These are phyloP conservation scores for Phalaenopsis hybrid DNA, from an alignment of 116 monocot species.

Conservation along the genomic window DNA sequence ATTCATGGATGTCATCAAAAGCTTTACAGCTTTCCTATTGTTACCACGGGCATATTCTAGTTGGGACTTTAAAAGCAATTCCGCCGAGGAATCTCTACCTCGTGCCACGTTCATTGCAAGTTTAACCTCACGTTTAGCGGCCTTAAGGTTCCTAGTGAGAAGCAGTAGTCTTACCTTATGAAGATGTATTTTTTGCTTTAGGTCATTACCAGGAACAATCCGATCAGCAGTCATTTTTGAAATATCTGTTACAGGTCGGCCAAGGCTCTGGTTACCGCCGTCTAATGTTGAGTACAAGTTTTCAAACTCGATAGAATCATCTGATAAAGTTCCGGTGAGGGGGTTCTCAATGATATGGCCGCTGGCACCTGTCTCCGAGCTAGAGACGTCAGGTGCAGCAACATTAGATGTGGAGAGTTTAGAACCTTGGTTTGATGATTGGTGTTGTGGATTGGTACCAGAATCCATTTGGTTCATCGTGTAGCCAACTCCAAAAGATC, in stretches of 20 bases:
- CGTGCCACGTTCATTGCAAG: conserved; percentile 77
- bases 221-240: conserved; percentile 31
- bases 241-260: conserved; percentile 29
- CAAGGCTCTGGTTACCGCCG: conserved; percentile 36
- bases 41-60: conserved; percentile 87
- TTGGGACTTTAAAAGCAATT: conserved; percentile 80
- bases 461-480: conserved; percentile 41
- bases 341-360: conserved; percentile 42
- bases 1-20: conserved; percentile 53
- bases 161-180: conserved; percentile 78
- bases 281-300: conserved; percentile 65
- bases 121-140: conserved; percentile 82
- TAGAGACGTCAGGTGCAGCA: conserved; percentile 27
- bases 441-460: conserved; percentile 36
- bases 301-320: conserved; percentile 81
- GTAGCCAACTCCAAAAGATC: conserved; percentile 45
- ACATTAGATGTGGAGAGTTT: conserved; percentile 34
- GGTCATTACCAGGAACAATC: conserved; percentile 35
- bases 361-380: conserved; percentile 36
- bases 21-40: conserved; percentile 69
- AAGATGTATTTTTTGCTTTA: conserved; percentile 78
- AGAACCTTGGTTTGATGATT: conserved; percentile 30
- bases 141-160: conserved; percentile 69
- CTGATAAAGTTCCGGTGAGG: conserved; percentile 41
- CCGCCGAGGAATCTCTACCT: conserved; percentile 73